phyloP scores from a whole-genome alignment of 495 filamentous ascomycete genomes.

The Apodospora peruviana region DNA sequence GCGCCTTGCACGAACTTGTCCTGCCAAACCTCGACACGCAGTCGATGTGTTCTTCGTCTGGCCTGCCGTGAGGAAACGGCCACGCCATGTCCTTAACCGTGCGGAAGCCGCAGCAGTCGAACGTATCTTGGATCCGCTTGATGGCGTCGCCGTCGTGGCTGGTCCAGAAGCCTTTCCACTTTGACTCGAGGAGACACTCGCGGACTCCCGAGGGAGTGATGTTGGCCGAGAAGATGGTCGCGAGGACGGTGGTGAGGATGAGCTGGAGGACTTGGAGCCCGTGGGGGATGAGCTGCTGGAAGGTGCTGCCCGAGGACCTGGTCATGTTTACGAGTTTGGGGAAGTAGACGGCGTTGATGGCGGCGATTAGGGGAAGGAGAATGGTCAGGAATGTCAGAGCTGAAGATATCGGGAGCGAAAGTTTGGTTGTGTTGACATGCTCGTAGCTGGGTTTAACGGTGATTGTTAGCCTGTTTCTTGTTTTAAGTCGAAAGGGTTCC shows the following conservation, averaged over 20 bases:
- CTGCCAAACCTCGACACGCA: conserved; percentile 9
- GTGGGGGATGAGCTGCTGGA: conserved; percentile 15
- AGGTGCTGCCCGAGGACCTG: conserved; percentile 8
- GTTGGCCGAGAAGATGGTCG: conserved; percentile 52
- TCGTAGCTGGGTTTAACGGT: conserved; percentile 34
- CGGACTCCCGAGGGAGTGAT: neutral
- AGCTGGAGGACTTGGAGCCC: conserved; percentile 36
- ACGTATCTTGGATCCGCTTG: conserved; percentile 55
- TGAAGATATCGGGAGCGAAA: conserved; percentile 48
- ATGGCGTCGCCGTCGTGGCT: conserved; percentile 46
- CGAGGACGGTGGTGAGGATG: conserved; percentile 46
- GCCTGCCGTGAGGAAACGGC: conserved; percentile 39
- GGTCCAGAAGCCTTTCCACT: conserved; percentile 49
- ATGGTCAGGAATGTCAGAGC: conserved; percentile 43
- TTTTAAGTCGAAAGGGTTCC: neutral
- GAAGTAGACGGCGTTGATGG: conserved; percentile 26
- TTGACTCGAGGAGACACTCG: conserved; percentile 34
- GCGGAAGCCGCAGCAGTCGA: conserved; percentile 60
- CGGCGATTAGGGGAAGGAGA: conserved; percentile 46
- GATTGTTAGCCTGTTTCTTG: neutral
- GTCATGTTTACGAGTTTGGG: conserved; percentile 13
- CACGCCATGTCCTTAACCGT: conserved; percentile 50
- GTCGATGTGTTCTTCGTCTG: neutral
- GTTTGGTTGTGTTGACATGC: conserved; percentile 37
- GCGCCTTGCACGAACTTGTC: conserved; percentile 2